phyloP scores from a whole-genome alignment of 148 eudicot genomes.

The Arctostaphylos glauca region DNA sequence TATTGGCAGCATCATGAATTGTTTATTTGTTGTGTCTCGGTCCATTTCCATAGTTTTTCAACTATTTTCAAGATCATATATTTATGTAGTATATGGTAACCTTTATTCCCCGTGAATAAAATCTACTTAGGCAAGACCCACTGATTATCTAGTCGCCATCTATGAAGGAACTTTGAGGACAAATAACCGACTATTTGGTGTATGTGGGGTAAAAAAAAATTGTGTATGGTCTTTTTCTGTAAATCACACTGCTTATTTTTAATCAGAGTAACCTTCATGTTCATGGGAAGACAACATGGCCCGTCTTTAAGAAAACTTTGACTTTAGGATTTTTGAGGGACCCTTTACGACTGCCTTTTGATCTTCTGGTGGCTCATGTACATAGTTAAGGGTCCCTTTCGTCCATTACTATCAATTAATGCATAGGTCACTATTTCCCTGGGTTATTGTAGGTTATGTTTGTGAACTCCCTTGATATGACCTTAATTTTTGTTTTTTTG shows the following conservation, averaged over 20 bases:
- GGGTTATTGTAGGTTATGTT: not conserved
- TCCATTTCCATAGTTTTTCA: not conserved
- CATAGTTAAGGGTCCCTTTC: not conserved
- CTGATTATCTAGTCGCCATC: not conserved
- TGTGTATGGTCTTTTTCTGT: not conserved
- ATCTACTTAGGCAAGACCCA: not conserved
- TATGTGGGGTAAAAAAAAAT: not conserved
- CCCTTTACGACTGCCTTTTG: not conserved
- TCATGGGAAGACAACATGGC: not conserved
- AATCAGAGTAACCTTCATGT: not conserved
- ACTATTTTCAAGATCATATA: not conserved
- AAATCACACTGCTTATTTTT: not conserved
- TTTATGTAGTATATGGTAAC: not conserved
- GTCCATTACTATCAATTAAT: not conserved
- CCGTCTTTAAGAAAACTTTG: not conserved
- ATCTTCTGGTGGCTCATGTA: not conserved
- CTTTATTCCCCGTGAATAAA: not conserved
- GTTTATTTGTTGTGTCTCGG: not conserved
- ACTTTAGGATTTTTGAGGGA: not conserved
- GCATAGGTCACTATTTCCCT: not conserved
- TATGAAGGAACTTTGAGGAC: not conserved
- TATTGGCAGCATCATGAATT: not conserved
- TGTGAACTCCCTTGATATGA: not conserved
- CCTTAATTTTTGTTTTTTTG: conserved; percentile 1
- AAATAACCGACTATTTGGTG: not conserved